These are phyloP conservation scores for Cercophora samala DNA, from an alignment of 495 filamentous ascomycete species.

Conservation along the genomic window DNA sequence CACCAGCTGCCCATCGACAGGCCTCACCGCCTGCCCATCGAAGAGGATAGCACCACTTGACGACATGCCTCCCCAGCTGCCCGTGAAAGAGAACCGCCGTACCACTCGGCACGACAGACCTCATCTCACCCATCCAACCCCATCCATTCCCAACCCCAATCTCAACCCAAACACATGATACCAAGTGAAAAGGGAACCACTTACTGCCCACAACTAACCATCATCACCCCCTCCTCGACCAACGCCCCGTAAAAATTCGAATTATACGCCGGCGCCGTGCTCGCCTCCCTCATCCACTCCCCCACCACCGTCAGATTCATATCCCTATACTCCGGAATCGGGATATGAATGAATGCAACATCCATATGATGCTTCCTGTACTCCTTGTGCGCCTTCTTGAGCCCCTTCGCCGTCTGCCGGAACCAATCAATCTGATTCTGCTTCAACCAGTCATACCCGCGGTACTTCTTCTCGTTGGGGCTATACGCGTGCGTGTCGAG, in stretches of 20 bases:
- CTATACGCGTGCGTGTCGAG: slow-evolving; percentile 92
- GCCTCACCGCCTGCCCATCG: too few relatives aligned
- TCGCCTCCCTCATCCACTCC: slow-evolving; percentile 60
- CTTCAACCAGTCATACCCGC: slow-evolving; percentile 96
- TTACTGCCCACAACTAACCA: slow-evolving; percentile 89
- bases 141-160: background rate
- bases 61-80: too few relatives aligned
- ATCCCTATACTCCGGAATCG: slow-evolving; percentile 77
- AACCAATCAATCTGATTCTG: slow-evolving; percentile 94
- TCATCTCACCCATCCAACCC: too few relatives aligned
- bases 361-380: slow-evolving; percentile 93
- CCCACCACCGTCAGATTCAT: slow-evolving; percentile 54
- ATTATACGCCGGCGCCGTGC: slow-evolving; percentile 86
- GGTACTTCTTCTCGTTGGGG: slow-evolving; percentile 79
- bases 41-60: too few relatives aligned
- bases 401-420: slow-evolving; percentile 62
- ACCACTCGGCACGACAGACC: too few relatives aligned
- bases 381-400: slow-evolving; percentile 67
- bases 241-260: slow-evolving; percentile 83
- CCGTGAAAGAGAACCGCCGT: too few relatives aligned
- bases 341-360: slow-evolving; percentile 96
- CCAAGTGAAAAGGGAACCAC: slow-evolving; percentile 31
- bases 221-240: slow-evolving; percentile 74
- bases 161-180: background rate
- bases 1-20: too few relatives aligned